phyloP scores from a whole-genome alignment of 78 protist species.

The Diacronema lutheri region DNA sequence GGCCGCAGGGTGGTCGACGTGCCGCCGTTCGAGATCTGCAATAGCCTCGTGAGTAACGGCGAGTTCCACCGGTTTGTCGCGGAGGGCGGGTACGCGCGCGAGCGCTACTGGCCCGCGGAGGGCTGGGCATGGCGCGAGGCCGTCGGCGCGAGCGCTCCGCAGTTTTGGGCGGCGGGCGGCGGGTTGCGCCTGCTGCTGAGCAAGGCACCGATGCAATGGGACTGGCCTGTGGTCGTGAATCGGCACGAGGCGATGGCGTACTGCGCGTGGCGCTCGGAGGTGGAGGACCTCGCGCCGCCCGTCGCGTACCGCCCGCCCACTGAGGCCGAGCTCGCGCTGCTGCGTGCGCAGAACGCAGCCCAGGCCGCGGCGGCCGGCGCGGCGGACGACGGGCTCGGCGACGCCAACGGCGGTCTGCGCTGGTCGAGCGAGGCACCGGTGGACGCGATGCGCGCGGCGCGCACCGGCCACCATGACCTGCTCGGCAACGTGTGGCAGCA shows the following conservation, averaged over 20 bases:
- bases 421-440: neutral
- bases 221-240: slow-evolving; percentile 68
- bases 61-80: slow-evolving; percentile 56
- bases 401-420: neutral
- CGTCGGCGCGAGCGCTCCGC: slow-evolving; percentile 31
- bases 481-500: slow-evolving; percentile 62
- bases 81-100: slow-evolving; percentile 35
- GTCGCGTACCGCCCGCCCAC: slow-evolving; percentile 38
- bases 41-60: slow-evolving; percentile 55
- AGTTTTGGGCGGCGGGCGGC: slow-evolving; percentile 49
- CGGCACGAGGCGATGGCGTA: slow-evolving; percentile 64
- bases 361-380: neutral
- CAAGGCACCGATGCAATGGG: slow-evolving; percentile 47
- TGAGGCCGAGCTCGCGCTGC: slow-evolving; percentile 46
- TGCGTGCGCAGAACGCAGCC: neutral
- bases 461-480: slow-evolving; percentile 34
- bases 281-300: neutral
- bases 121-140: slow-evolving; percentile 56
- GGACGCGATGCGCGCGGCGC: neutral
- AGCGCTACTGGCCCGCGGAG: slow-evolving; percentile 40
- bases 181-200: slow-evolving; percentile 25
- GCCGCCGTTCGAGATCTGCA: slow-evolving; percentile 37
- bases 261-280: slow-evolving; percentile 35
- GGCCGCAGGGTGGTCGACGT: slow-evolving; percentile 19
- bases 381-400: neutral